Evolutionary conservation across 495 filamentous ascomycete genomes (phyloP).

Genomic region (Talaromyces liani): DNA sequence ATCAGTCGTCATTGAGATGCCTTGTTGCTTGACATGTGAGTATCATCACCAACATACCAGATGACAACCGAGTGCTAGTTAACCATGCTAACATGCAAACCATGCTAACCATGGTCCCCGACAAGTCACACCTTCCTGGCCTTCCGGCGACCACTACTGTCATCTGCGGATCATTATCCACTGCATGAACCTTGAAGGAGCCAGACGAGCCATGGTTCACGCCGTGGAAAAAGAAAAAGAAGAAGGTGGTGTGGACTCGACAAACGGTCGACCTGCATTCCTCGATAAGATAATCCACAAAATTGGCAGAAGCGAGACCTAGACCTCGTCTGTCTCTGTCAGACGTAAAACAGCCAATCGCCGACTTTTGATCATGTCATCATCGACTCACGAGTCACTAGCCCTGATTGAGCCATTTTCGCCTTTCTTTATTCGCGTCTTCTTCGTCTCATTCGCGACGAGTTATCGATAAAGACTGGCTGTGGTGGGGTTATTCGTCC

Average conservation of each 20-base stretch:
- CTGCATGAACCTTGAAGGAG: not conserved
- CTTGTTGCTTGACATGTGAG: not conserved
- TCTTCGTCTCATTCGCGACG: not conserved
- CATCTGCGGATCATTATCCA: constrained; percentile 5
- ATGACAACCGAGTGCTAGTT: not conserved
- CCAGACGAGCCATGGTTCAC: constrained; percentile 5
- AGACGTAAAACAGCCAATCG: too few species aligned
- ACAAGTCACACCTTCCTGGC: not conserved
- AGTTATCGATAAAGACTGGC: not conserved
- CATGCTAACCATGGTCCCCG: not conserved
- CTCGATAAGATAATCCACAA: not conserved
- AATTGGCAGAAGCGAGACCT: not conserved
- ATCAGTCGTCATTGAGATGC: not conserved
- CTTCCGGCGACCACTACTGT: not conserved
- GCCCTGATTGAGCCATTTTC: not conserved
- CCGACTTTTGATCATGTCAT: not conserved
- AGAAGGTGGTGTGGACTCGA: not conserved
- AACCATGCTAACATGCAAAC: too few species aligned
- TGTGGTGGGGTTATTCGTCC: not conserved
- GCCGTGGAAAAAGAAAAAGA: not conserved
- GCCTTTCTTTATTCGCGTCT: not conserved
- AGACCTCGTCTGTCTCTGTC: too few species aligned
- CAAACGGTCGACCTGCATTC: constrained; percentile 1
- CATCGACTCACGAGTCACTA: not conserved
- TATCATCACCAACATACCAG: not conserved